Base-by-base conservation (phyloP, 768 basidiomycete species). In the Dendrothele bispora region DNA sequence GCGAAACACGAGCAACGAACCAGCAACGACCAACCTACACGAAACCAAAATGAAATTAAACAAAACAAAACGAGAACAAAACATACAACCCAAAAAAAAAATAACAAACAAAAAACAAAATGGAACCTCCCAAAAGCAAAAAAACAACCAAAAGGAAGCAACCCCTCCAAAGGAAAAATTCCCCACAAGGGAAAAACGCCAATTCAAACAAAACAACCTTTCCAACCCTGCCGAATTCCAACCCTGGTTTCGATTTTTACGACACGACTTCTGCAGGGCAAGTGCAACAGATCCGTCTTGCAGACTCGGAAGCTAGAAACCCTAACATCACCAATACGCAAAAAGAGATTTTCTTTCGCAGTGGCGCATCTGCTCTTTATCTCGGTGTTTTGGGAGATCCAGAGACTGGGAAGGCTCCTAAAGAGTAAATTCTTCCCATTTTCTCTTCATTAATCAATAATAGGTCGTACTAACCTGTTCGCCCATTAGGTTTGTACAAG, bases 41-140 rank as follows among this genome's bases (percentile, higher is more conserved):
- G 54, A 36, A 56, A 40, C 7, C 49, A 55, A 4, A 43, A 53
- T 29, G 56, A 56, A 29, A 14, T 58, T 43, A 56, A 52, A 39
- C 44, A 52, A 51, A 55, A 36, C 20, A 48, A 46, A 3, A 25
- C 17, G 12, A 2, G 4, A 2, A 11, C 32, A 18, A 40, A 3
- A 7, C 15, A 8, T n/a, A 28, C 2, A 2, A n/a, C n/a, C n/a
- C n/a, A 32, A 17, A 17, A 25, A 2, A 20, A 21, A 8, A 39
- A 21, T 20, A 10, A 48, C 20, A 14, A 17, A 26, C 27, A n/a
- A n/a, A n/a, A n/a, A n/a, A n/a, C n/a, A n/a, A n/a, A n/a, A n/a
- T n/a, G n/a, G n/a, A n/a, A n/a, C n/a, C 20, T 21, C 12, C 24
- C 24, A 21, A n/a, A 47, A 30, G 40, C 47, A 48, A 22, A 36